phyloP scores from a whole-genome alignment of 768 basidiomycete genomes.

The Pholiota molesta region DNA sequence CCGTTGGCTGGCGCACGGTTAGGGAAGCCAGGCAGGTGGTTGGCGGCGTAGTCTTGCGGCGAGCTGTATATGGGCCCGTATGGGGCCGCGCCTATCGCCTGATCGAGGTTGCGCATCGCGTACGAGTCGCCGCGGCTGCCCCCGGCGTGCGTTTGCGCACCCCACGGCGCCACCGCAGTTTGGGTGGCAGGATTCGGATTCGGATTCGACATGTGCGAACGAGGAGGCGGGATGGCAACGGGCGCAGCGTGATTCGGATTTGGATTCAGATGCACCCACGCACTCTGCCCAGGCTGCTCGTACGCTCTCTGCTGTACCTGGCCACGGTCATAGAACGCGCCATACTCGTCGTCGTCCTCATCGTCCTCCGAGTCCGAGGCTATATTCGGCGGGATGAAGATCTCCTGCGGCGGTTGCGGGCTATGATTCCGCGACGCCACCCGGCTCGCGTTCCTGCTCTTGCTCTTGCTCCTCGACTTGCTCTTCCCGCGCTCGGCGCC shows the following conservation, averaged over 20 bases:
- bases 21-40: background rate
- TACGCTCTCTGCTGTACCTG: background rate
- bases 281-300: background rate
- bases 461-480: conserved; percentile 4
- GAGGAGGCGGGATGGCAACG: background rate
- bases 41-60: background rate
- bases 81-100: background rate
- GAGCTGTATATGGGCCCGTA: background rate
- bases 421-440: background rate
- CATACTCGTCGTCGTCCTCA: background rate
- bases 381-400: conserved; percentile 16
- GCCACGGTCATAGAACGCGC: background rate
- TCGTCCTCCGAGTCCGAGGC: conserved; percentile 6
- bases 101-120: conserved; percentile 8
- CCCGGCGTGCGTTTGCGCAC: background rate
- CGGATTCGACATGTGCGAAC: background rate
- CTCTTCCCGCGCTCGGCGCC: background rate
- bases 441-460: conserved; percentile 10
- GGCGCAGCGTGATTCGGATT: background rate
- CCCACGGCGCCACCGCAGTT: background rate
- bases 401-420: conserved; percentile 9
- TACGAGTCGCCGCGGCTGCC: conserved; percentile 12
- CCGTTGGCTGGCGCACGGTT: background rate
- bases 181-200: background rate
- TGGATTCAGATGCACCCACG: background rate